These are phyloP conservation scores for Panellus pusillus DNA, from an alignment of 768 basidiomycete genomes.

Conservation along the genomic window DNA sequence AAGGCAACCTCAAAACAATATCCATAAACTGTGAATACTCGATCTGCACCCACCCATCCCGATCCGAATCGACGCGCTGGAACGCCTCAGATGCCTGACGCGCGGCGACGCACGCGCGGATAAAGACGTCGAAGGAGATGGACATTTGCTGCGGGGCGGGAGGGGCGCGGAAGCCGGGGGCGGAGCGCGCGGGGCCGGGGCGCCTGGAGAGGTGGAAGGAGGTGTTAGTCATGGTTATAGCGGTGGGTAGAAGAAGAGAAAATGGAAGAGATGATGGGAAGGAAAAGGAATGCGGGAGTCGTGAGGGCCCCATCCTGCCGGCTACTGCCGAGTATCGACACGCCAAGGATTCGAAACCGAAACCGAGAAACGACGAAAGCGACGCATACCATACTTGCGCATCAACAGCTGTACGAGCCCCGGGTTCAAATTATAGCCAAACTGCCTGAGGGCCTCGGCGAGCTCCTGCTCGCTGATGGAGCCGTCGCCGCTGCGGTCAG, in stretches of 20 bases:
- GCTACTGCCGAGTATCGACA: no score
- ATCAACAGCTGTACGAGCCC: conserved; percentile 64
- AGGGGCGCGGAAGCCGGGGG: conserved; percentile 36
- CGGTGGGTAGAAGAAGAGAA: background rate
- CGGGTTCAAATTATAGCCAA: conserved; percentile 77
- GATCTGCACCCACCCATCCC: conserved; percentile 72
- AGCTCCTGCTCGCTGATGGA: conserved; percentile 74
- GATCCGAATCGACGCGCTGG: conserved; percentile 54
- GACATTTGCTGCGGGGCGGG: conserved; percentile 55
- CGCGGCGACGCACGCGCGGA: conserved; percentile 80
- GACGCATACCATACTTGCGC: conserved; percentile 71
- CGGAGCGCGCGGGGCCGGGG: conserved; percentile 34
- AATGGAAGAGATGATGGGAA: background rate
- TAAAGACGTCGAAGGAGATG: conserved; percentile 85
- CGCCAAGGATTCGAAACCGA: background rate
- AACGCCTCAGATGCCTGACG: conserved; percentile 78
- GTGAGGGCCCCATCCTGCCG: background rate
- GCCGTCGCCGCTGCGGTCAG: conserved; percentile 82
- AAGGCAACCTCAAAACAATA: conserved; percentile 63
- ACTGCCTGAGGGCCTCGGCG: conserved; percentile 64
- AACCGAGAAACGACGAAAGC: background rate
- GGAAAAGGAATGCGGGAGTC: no score
- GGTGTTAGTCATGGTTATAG: background rate
- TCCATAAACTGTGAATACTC: conserved; percentile 74
- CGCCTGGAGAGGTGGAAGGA: background rate